A percentile compares a stretch with the other conserved stretches of the same genome.
Conservation (phyloP, 768 basidiomycete genomes). For the Pleurotus djamor region DNA sequence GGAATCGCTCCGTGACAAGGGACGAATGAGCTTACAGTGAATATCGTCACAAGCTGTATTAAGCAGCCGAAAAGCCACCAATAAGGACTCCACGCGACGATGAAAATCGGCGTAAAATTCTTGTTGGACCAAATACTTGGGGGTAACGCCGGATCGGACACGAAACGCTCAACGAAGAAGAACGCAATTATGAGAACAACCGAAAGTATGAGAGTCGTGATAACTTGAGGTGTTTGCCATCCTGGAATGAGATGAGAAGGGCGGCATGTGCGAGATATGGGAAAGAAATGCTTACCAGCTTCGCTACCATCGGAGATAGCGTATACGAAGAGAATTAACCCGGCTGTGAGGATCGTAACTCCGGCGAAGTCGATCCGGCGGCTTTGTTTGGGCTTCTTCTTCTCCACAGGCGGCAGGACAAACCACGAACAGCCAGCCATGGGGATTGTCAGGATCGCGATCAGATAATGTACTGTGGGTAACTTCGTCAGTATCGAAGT, state of each 20-base stretch:
- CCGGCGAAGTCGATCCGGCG: slow-evolving; percentile 14
- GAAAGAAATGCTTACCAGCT: not conserved
- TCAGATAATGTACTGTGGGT: slow-evolving; percentile 35
- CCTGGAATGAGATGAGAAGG: slow-evolving; percentile 19
- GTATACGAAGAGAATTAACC: slow-evolving; percentile 30
- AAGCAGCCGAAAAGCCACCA: slow-evolving; percentile 28
- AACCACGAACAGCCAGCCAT: slow-evolving; percentile 10
- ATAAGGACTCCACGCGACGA: slow-evolving; percentile 16
- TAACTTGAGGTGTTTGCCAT: slow-evolving; percentile 39
- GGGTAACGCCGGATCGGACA: slow-evolving; percentile 19
- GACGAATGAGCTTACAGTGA: slow-evolving; percentile 20
- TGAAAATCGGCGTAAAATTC: slow-evolving; percentile 37
- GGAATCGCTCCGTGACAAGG: not conserved
- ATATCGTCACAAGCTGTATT: slow-evolving; percentile 19
- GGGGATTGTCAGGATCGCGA: slow-evolving; percentile 29
- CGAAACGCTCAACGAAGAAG: slow-evolving; percentile 39
- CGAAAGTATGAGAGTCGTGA: slow-evolving; percentile 41
- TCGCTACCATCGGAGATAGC: slow-evolving; percentile 36
- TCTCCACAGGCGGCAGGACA: slow-evolving; percentile 7
- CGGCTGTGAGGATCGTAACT: slow-evolving; percentile 12
- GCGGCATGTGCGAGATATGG: not conserved
- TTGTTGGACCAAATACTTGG: slow-evolving; percentile 34
- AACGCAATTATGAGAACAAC: slow-evolving; percentile 33
- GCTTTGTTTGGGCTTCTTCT: not conserved
- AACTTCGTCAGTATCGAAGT: not conserved